Conservation (phyloP, 2,329 filamentous ascomycete genomes). For the Scedosporium aurantiacum region DNA sequence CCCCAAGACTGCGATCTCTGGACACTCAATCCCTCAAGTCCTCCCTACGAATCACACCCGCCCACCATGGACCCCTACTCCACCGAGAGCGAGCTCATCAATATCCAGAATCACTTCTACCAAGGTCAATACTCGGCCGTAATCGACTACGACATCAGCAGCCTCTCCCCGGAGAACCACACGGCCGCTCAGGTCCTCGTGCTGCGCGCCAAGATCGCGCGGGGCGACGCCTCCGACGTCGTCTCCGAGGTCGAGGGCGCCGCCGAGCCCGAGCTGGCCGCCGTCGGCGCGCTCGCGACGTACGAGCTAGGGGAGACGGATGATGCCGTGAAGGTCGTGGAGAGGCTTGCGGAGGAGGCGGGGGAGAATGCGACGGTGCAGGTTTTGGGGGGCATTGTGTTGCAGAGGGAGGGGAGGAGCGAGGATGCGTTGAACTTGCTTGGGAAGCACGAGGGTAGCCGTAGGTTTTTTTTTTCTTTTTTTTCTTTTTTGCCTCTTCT, state of each 20-base stretch:
- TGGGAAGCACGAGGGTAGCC: constrained; percentile 73
- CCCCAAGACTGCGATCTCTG: background rate
- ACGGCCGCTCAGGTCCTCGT: constrained; percentile 67
- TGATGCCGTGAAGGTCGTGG: constrained; percentile 49
- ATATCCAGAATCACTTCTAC: constrained; percentile 60
- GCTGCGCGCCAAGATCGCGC: constrained; percentile 72
- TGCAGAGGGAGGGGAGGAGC: constrained; percentile 69
- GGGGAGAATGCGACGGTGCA: constrained; percentile 73
- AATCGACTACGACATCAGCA: constrained; percentile 71
- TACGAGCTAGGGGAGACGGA: constrained; percentile 48
- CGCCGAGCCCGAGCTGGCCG: constrained; percentile 59
- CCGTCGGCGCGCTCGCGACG: constrained; percentile 66
- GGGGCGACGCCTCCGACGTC: constrained; percentile 67
- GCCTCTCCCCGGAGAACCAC: constrained; percentile 68
- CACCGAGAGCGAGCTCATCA: constrained; percentile 60
- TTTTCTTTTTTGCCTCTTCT: background rate
- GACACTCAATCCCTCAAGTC: background rate
- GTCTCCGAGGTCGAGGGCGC: constrained; percentile 52
- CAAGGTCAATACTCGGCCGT: constrained; percentile 80
- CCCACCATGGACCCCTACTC: constrained; percentile 57
- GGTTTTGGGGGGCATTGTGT: constrained; percentile 67
- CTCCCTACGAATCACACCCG: constrained; percentile 12
- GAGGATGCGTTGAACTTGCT: constrained; percentile 76
- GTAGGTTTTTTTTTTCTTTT: constrained; percentile 37
- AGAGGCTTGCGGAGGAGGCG: constrained; percentile 56